A percentile compares a stretch with the other conserved stretches of the same genome.
These are phyloP conservation scores for Volvox reticuliferus DNA, from an alignment of 139 green algal species.

Conservation along the genomic window DNA sequence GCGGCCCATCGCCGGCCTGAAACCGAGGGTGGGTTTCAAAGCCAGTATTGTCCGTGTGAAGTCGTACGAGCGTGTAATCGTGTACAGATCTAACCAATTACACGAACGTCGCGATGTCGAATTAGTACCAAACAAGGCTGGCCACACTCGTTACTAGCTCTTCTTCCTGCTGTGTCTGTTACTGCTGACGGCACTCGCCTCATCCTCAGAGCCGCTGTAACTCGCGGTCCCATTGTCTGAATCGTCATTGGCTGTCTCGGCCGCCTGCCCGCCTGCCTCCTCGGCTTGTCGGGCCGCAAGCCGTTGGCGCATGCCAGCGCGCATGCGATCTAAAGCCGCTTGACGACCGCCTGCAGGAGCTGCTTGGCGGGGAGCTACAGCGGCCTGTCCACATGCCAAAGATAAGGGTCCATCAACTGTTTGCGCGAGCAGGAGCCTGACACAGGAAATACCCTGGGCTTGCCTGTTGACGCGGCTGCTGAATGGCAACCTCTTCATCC, in stretches of 20 bases:
- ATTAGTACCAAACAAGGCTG: too few relatives aligned
- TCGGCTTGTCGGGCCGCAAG: not conserved
- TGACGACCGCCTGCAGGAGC: not conserved
- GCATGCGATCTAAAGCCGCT: conserved; percentile 30
- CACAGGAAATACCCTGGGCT: not conserved
- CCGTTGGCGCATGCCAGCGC: conserved; percentile 30
- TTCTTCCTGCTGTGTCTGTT: too few relatives aligned
- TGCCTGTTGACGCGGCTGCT: not conserved
- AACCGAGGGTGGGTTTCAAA: too few relatives aligned
- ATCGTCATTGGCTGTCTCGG: not conserved
- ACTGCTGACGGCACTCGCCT: not conserved
- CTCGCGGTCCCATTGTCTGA: not conserved
- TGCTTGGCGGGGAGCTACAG: not conserved
- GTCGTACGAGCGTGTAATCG: too few relatives aligned
- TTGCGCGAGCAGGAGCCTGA: not conserved
- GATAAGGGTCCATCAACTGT: not conserved
- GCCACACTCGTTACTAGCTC: too few relatives aligned
- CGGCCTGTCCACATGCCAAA: not conserved
- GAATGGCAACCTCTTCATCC: not conserved
- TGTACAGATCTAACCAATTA: too few relatives aligned
- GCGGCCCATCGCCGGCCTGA: not conserved
- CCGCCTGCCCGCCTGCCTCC: not conserved
- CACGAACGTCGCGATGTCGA: too few relatives aligned
- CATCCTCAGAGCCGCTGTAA: conserved; percentile 28
- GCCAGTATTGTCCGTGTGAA: too few relatives aligned